These are phyloP conservation scores for Falciphora oryzae DNA, from an alignment of 2,329 filamentous ascomycete species.

Conservation along the genomic window DNA sequence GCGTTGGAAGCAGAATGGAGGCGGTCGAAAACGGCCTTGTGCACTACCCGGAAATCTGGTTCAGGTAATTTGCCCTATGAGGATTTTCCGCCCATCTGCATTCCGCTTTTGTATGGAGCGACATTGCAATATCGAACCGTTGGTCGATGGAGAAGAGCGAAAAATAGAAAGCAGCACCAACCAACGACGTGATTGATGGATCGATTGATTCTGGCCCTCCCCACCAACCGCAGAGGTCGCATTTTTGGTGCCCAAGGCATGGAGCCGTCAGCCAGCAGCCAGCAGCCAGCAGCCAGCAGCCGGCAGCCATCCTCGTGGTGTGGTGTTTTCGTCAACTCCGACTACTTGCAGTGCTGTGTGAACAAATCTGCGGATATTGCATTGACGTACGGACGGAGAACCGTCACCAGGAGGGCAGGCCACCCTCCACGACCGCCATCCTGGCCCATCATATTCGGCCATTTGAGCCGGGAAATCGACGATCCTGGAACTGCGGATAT, in stretches of 20 bases:
- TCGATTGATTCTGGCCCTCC: too few relatives aligned
- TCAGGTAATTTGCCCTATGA: not conserved
- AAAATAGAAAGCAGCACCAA: too few relatives aligned
- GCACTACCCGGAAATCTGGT: not conserved
- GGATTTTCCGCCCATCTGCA: not conserved
- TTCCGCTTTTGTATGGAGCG: not conserved
- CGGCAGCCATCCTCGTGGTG: not conserved
- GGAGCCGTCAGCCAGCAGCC: too few relatives aligned
- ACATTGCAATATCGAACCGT: not conserved
- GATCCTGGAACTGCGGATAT: not conserved
- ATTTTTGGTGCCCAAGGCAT: too few relatives aligned
- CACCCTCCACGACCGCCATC: not conserved
- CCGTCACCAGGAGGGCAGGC: not conserved
- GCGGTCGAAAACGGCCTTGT: not conserved
- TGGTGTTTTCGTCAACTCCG: not conserved
- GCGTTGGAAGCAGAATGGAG: not conserved
- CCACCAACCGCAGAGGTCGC: too few relatives aligned
- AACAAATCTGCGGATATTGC: not conserved
- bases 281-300: too few relatives aligned
- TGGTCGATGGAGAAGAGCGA: not conserved
- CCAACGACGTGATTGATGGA: too few relatives aligned
- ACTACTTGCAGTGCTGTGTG: not conserved
- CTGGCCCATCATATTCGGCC: conserved; percentile 3
- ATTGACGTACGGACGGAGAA: not conserved
- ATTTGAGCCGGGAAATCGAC: not conserved